Conservation (phyloP, 139 green algal genomes). For the Gonium pectorale region DNA sequence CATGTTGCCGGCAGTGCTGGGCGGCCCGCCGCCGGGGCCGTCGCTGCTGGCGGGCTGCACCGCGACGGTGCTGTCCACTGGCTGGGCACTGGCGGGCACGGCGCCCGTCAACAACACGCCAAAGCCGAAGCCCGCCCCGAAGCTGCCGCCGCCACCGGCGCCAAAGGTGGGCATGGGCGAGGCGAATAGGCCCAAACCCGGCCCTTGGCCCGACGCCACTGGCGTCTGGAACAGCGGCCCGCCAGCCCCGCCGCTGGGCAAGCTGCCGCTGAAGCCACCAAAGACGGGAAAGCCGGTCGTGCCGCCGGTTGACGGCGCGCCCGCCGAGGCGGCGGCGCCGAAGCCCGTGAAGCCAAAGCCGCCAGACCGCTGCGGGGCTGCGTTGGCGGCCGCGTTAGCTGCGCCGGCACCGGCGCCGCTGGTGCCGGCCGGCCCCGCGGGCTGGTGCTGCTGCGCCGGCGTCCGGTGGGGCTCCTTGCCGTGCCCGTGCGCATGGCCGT, state of each 20-base stretch:
- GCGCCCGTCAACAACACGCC: background rate
- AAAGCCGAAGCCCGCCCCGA: background rate
- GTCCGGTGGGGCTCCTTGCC: slow-evolving; percentile 8
- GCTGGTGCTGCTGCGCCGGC: slow-evolving; percentile 43
- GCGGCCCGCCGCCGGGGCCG: background rate
- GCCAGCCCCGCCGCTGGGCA: no score
- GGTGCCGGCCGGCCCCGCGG: background rate
- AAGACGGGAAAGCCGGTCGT: background rate
- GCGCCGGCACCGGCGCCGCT: background rate
- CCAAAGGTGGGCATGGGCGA: slow-evolving; percentile 12
- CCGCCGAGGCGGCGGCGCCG: background rate
- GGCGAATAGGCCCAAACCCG: slow-evolving; percentile 7
- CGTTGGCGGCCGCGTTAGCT: no score
- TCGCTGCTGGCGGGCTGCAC: no score
- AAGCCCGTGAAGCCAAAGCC: slow-evolving; percentile 15
- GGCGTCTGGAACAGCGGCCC: slow-evolving; percentile 34
- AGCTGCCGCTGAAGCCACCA: background rate
- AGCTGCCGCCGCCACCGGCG: background rate
- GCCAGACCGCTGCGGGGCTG: background rate
- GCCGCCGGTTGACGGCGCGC: background rate
- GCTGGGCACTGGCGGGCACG: background rate
- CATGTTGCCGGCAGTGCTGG: background rate
- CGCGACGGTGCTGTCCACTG: no score
- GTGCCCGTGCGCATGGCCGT: background rate
- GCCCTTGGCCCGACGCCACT: background rate